Evolutionary conservation across 2,329 filamentous ascomycete species (phyloP), one percentile per base, ranked within the genome.

Genomic region (Cladosporium sp.): DNA sequence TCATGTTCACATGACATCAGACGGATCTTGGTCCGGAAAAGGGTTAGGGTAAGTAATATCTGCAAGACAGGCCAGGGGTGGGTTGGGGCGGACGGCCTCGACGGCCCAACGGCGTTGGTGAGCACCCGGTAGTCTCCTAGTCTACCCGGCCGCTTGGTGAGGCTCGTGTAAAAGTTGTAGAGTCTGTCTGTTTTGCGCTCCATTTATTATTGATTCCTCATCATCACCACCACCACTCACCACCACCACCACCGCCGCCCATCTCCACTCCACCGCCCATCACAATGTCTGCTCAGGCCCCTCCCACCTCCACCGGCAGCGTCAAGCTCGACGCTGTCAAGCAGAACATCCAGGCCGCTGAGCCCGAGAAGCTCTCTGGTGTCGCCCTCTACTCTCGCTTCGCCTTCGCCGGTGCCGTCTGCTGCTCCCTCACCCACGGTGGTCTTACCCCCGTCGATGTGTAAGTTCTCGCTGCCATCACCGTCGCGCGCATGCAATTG

Each of bases 401-500:
- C 85, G 94, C 95, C 83, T 91, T 99, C 77, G 93, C 95, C 77
- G 95, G 95, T 84, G 95, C 95, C 76, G 85, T 98, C 86, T 97
- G 95, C 90, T 99, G 95, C 84, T 95, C 93, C 76, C 85, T 98
- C 84, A 99, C 95, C 79, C 95, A 99, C 88, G 95, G 94, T 82
- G 91, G 87, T 78, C 89, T 98, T 77, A 99, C 95, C 74, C 95
- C 95, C 79, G 93, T 99, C 82, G 95, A 99, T 91, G 95, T 99
- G 94, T 98, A 95, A 83, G 94, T 92, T 68, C 66, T 92, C 68
- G 66, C 49, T 36, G 54, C 58, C 10, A 44, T 10, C 26, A 12
- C 12, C 28, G 47, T 24, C 21, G 51, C 49, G 41, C 51, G 26
- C 26, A 18, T 26, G 51, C 21, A 8, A 30, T 41, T 10, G n/a